These are phyloP conservation scores for Beauveria brongniartii DNA, from an alignment of 2,329 filamentous ascomycete species.

Conservation along the genomic window DNA sequence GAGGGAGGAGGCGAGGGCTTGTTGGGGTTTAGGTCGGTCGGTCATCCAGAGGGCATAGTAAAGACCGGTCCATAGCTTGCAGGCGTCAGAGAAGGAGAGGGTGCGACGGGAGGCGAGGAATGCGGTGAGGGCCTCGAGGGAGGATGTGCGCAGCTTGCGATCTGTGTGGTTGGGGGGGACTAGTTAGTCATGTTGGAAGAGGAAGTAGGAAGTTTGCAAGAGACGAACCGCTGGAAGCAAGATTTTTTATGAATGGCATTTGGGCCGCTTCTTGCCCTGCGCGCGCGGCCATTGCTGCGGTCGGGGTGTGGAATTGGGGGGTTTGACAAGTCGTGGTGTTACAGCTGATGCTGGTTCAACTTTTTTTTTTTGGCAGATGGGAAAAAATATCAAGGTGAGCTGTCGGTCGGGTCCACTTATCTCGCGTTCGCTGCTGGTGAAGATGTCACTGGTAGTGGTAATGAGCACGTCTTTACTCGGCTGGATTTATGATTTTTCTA, in stretches of 20 bases:
- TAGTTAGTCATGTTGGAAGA: neutral
- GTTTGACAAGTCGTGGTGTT: neutral
- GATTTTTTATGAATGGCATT: slow-evolving; percentile 72
- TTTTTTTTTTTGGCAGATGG: slow-evolving; percentile 9
- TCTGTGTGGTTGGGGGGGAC: slow-evolving; percentile 43
- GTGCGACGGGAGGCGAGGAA: slow-evolving; percentile 60
- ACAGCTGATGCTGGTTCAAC: neutral
- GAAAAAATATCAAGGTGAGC: slow-evolving; percentile 13
- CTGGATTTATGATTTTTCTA: too few relatives aligned
- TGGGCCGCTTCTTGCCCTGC: slow-evolving; percentile 29
- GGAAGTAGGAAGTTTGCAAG: neutral
- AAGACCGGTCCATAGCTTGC: slow-evolving; percentile 91
- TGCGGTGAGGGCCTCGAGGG: slow-evolving; percentile 65
- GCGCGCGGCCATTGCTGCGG: slow-evolving; percentile 28
- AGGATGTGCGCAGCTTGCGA: slow-evolving; percentile 67
- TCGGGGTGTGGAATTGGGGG: slow-evolving; percentile 12
- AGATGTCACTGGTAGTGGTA: neutral
- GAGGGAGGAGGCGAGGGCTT: slow-evolving; percentile 71
- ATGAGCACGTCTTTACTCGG: too few relatives aligned
- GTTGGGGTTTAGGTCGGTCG: slow-evolving; percentile 81
- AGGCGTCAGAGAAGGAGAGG: slow-evolving; percentile 61
- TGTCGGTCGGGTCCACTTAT: neutral
- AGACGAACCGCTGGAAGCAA: slow-evolving; percentile 72
- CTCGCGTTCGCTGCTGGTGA: neutral
- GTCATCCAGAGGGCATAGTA: slow-evolving; percentile 94